Evolutionary conservation across 176 grass and related monocot species (phyloP), one percentile per base, ranked within the genome.

Genomic region (Hyparrhenia diplandra): DNA sequence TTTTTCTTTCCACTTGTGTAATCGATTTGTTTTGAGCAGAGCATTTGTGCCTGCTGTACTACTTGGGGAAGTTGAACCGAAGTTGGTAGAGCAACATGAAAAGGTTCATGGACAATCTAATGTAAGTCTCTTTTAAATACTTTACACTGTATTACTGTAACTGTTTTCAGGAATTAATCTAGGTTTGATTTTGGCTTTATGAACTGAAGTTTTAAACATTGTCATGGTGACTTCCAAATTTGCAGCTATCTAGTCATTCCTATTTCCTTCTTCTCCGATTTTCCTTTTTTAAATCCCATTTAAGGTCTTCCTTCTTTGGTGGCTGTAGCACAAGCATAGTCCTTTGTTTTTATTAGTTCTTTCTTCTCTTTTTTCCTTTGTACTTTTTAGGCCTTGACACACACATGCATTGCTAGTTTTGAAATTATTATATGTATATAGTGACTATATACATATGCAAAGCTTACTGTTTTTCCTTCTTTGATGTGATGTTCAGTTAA

Each of bases 31-130:
- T 80, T 73, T 42, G 47, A 79, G 41, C 93, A 99, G 96, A 87
- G 93, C 87, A 71, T 99, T 99, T 93, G 96, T 99, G 81, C 96
- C 96, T 13, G 90, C 93, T 84, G 96, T 95, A 27, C 85, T 99
- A 79, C 71, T 99, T 70, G 96, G 96, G 83, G 96, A 95, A 81
- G 74, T 83, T 25, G 96, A 99, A 82, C 86, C 89, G 24, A 99
- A 93, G 73, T 83, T 68, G 17, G 88, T 76, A 69, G 96, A 99
- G 61, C 95, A 90, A 80, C 89, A 94, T 13, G 1, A 65, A 36
- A 98, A 95, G 82, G 83, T 69, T 17, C 82, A 81, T 67, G 95
- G 93, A 58, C 95, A 86, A 84, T 87, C 85, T 80, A 88, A 21
- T 83, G 96, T 99, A 99, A 99, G 88, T 70, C 79, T 91, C 67